phyloP scores from a whole-genome alignment of 208 protist species.

The Lotmaria passim region DNA sequence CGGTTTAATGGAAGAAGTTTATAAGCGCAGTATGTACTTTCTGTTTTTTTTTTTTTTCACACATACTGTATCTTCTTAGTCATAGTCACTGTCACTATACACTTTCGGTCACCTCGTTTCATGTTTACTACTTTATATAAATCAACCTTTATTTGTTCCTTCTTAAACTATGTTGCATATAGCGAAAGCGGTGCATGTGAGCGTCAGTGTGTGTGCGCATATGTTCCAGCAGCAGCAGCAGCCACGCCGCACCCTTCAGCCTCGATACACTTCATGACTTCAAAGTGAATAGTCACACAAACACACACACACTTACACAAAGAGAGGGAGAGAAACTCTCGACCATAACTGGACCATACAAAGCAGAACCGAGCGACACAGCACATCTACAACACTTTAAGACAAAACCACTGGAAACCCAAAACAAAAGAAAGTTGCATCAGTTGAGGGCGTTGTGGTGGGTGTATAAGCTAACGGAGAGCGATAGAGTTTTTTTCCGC shows the following conservation, averaged over 20 bases:
- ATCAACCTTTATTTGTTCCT: background rate
- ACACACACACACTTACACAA: background rate
- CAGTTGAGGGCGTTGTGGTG: no score
- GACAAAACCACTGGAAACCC: background rate
- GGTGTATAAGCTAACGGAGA: no score
- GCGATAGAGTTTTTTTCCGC: no score
- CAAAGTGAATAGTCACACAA: background rate
- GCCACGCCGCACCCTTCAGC: constrained; percentile 1
- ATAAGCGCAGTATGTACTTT: constrained; percentile 1
- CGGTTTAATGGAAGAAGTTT: constrained; percentile 5
- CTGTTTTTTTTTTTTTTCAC: background rate
- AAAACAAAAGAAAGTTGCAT: background rate
- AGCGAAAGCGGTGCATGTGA: background rate
- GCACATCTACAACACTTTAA: no score
- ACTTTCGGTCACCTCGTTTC: constrained; percentile 12
- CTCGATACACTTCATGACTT: background rate
- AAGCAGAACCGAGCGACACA: no score
- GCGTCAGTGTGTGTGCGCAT: constrained; percentile 10
- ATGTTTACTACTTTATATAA: background rate
- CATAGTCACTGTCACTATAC: constrained; percentile 13
- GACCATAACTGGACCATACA: no score
- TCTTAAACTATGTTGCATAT: background rate
- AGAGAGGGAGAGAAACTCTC: background rate
- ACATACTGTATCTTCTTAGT: constrained; percentile 5
- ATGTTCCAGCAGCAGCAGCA: background rate